A percentile compares a stretch with the other conserved stretches of the same genome.
phyloP scores from a whole-genome alignment of 2,329 filamentous ascomycete species.

The Colletotrichum nymphaeae region DNA sequence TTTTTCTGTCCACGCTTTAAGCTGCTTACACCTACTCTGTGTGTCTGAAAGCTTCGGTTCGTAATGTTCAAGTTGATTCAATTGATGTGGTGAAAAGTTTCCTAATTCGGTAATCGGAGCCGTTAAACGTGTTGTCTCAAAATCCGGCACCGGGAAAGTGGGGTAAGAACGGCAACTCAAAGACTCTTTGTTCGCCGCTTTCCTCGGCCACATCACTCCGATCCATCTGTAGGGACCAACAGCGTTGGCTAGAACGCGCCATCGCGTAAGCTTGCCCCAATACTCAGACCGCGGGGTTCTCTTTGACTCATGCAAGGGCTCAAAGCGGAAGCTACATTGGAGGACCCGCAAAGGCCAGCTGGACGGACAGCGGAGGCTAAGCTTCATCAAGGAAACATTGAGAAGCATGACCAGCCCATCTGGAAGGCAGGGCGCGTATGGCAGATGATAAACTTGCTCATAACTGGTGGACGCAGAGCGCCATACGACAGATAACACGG shows the following conservation, averaged over 20 bases:
- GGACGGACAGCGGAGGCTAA: background rate
- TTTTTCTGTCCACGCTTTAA: too few relatives aligned
- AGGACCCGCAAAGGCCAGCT: background rate
- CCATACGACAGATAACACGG: background rate
- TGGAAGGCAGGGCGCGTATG: background rate
- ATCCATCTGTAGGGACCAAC: background rate
- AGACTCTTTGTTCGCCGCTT: background rate
- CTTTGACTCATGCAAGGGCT: background rate
- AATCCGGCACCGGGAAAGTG: background rate
- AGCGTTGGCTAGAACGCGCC: background rate
- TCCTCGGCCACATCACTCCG: background rate
- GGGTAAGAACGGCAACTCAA: background rate
- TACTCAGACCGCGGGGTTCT: background rate
- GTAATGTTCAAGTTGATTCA: background rate
- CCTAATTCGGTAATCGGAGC: background rate
- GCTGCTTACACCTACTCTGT: too few relatives aligned
- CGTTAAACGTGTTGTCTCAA: background rate
- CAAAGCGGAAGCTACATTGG: background rate
- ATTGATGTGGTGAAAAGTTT: background rate
- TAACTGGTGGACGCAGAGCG: background rate
- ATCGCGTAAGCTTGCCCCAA: background rate
- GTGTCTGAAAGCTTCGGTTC: too few relatives aligned
- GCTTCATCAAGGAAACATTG: background rate
- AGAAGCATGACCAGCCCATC: background rate
- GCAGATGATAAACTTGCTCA: background rate